Evolutionary conservation across 108 stramenopile genomes (phyloP), one percentile per base, ranked within the genome.

Genomic region (Discostella stelligeroides): DNA sequence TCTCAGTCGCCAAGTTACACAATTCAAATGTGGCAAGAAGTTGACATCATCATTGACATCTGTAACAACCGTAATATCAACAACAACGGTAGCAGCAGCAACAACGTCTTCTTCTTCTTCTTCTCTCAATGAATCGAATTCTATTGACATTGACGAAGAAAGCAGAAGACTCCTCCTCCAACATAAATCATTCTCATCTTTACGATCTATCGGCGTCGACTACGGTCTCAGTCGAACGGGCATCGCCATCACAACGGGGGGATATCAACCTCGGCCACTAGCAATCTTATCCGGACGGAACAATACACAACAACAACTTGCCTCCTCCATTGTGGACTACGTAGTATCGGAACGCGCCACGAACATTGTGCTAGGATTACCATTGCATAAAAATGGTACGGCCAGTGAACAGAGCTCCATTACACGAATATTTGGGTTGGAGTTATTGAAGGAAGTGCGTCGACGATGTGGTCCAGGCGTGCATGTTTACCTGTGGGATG

Each of bases 131-230:
- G n/a, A n/a, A n/a, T n/a, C n/a, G n/a, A n/a, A n/a, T n/a, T n/a
- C n/a, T n/a, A n/a, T n/a, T n/a, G n/a, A n/a, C n/a, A n/a, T n/a
- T n/a, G n/a, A n/a, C n/a, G n/a, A n/a, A n/a, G n/a, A n/a, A n/a
- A n/a, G n/a, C n/a, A n/a, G n/a, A n/a, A n/a, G n/a, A n/a, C n/a
- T n/a, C n/a, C n/a, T n/a, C n/a, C n/a, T n/a, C n/a, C n/a, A n/a
- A n/a, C n/a, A n/a, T n/a, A n/a, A n/a, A n/a, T n/a, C n/a, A n/a
- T n/a, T n/a, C n/a, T n/a, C n/a, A n/a, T n/a, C n/a, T n/a, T n/a
- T n/a, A n/a, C n/a, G n/a, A n/a, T n/a, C n/a, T n/a, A 73, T 94
- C 47, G 92, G 92, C 0, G 87, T 94, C 18, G 92, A 94, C 64
- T 94, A 89, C 54, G 92, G 92, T 9, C 69, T 88, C 9, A 82